Evolutionary conservation across 164 flowering plant species (phyloP).

Genomic region (Santalum album): DNA sequence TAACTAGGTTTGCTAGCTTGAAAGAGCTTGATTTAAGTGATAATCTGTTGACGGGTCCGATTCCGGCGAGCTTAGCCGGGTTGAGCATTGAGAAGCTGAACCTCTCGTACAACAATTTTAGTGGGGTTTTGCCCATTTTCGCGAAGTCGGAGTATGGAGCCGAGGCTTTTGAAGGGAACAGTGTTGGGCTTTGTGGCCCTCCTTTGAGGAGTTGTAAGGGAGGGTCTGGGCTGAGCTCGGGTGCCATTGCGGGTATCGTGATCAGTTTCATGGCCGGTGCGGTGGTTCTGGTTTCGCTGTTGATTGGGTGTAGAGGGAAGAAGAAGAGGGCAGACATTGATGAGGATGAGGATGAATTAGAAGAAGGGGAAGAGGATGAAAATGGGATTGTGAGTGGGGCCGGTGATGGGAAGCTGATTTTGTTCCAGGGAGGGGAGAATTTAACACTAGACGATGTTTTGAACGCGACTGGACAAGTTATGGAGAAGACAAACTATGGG

Average conservation of each 20-base stretch:
- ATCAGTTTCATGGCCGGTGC: conserved; percentile 82
- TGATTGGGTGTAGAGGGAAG: conserved; percentile 77
- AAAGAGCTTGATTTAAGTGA: conserved; percentile 64
- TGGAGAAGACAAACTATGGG: conserved; percentile 95
- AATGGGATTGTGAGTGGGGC: conserved; percentile 25
- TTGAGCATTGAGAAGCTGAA: conserved; percentile 59
- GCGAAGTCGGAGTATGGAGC: conserved; percentile 43
- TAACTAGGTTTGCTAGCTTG: conserved; percentile 44
- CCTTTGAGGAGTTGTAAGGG: conserved; percentile 54
- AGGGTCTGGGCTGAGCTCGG: conserved; percentile 49
- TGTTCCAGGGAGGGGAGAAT: conserved; percentile 95
- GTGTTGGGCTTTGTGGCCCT: conserved; percentile 56
- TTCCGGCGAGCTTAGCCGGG: conserved; percentile 43
- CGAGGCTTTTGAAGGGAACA: conserved; percentile 72
- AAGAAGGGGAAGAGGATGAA: conserved; percentile 57
- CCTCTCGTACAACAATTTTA: conserved; percentile 84
- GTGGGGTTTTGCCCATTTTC: conserved; percentile 64
- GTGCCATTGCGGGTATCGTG: conserved; percentile 84
- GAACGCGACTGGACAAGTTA: conserved; percentile 97
- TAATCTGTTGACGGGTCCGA: conserved; percentile 55
- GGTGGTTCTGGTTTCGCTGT: conserved; percentile 70
- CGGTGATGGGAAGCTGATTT: conserved; percentile 71
- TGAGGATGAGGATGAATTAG: conserved; percentile 48
- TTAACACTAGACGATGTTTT: conserved; percentile 86
- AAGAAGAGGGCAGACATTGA: conserved; percentile 37